phyloP scores from a whole-genome alignment of 805 yeast genomes.

The Metschnikowia dekortorum region DNA sequence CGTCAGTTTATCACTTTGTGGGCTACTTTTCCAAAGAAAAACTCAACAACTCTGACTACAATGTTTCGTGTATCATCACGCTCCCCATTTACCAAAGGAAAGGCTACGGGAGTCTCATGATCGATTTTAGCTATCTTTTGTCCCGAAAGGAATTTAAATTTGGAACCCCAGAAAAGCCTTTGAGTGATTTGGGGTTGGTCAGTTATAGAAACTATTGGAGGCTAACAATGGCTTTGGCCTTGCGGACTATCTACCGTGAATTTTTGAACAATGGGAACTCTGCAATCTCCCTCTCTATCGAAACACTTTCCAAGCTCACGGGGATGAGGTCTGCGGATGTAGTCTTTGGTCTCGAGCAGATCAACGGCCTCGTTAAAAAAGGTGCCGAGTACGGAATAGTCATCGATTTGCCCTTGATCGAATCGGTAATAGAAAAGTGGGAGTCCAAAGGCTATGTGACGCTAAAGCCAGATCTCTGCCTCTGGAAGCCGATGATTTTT shows the following conservation, averaged over 20 bases:
- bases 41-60: conserved; percentile 68
- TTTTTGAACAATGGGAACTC: conserved; percentile 7
- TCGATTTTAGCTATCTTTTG: conserved; percentile 82
- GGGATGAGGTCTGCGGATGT: conserved; percentile 90
- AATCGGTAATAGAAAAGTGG: conserved; percentile 46
- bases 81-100: conserved; percentile 81
- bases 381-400: conserved; percentile 50
- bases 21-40: conserved; percentile 94
- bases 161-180: conserved; percentile 95
- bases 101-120: conserved; percentile 85
- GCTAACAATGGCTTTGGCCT: conserved; percentile 50
- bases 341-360: conserved; percentile 76
- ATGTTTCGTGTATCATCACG: conserved; percentile 86
- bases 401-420: conserved; percentile 44
- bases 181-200: conserved; percentile 77
- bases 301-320: conserved; percentile 59
- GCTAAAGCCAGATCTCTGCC: conserved; percentile 48
- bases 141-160: conserved; percentile 68
- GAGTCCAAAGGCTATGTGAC: conserved; percentile 47
- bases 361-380: conserved; percentile 51
- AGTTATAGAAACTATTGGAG: conserved; percentile 90
- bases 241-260: conserved; percentile 26
- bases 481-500: conserved; percentile 81
- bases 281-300: conserved; percentile 43
- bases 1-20: conserved; percentile 63